Percentiles rank a stretch among this genome's conserved stretches.
Conservation (phyloP, 441 rosid genomes). For the Geranium incanum region DNA sequence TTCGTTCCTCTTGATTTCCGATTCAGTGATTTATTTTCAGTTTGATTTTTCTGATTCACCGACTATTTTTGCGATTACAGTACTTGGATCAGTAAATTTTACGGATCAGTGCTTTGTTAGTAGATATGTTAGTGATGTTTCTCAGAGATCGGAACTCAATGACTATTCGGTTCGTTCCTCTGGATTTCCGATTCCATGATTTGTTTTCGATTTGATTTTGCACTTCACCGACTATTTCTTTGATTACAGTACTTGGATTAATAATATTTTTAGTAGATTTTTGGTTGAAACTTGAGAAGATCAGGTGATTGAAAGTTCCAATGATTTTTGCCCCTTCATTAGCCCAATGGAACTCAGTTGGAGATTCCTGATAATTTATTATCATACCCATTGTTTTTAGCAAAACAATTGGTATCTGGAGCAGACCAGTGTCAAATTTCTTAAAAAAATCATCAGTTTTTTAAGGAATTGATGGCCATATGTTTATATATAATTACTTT, state of each 20-base stretch:
- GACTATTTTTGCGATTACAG: background rate
- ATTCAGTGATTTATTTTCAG: background rate
- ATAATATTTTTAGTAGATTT: no score
- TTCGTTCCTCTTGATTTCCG: background rate
- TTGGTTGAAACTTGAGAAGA: background rate
- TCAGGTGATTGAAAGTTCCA: background rate
- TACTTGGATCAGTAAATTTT: no score
- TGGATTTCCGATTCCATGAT: no score
- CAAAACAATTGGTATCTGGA: background rate
- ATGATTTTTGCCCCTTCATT: background rate
- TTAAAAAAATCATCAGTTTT: background rate
- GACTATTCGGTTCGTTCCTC: no score
- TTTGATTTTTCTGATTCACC: background rate
- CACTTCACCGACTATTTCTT: no score
- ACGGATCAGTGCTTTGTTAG: no score
- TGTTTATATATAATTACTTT: background rate
- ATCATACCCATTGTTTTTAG: background rate
- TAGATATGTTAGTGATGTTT: no score
- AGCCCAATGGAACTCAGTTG: background rate
- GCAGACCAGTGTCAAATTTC: background rate
- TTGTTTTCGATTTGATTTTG: no score
- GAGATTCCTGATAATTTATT: background rate
- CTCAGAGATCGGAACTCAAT: no score
- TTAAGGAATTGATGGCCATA: background rate
- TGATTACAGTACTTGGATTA: background rate